Conservation (phyloP, 768 basidiomycete species). For the Botryobasidium botryosum region DNA sequence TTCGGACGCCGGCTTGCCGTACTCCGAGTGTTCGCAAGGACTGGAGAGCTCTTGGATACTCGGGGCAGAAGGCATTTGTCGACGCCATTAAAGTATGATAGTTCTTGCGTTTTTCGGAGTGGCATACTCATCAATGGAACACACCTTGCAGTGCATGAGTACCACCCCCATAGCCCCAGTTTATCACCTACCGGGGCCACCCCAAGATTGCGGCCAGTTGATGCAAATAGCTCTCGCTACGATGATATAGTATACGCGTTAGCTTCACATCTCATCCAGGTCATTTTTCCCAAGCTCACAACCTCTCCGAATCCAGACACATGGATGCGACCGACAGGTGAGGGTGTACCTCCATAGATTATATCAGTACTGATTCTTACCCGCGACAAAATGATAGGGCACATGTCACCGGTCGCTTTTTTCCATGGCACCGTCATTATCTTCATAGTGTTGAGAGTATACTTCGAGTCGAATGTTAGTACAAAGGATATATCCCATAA, state of each 20-base stretch:
- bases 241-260: conserved; percentile 3
- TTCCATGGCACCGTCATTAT: conserved; percentile 2
- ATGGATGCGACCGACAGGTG: conserved; percentile 2
- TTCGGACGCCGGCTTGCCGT: too few species aligned
- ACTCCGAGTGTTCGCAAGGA: conserved; percentile 6
- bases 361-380: neutral
- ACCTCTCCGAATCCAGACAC: neutral
- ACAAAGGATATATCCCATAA: conserved; percentile 1
- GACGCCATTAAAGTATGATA: neutral
- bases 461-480: neutral
- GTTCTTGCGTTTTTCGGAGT: neutral
- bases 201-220: neutral
- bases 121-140: neutral
- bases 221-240: neutral
- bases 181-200: conserved; percentile 1
- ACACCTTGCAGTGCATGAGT: neutral
- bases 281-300: neutral
- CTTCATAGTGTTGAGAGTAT: neutral
- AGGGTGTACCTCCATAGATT: too few species aligned
- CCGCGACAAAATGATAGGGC: neutral
- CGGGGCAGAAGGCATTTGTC: neutral
- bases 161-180: neutral
- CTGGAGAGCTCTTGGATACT: neutral
- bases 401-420: neutral
- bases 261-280: neutral